Evolutionary conservation across 2,329 filamentous ascomycete species (phyloP), one percentile per base, ranked within the genome.

Genomic region (Fusarium sp.): DNA sequence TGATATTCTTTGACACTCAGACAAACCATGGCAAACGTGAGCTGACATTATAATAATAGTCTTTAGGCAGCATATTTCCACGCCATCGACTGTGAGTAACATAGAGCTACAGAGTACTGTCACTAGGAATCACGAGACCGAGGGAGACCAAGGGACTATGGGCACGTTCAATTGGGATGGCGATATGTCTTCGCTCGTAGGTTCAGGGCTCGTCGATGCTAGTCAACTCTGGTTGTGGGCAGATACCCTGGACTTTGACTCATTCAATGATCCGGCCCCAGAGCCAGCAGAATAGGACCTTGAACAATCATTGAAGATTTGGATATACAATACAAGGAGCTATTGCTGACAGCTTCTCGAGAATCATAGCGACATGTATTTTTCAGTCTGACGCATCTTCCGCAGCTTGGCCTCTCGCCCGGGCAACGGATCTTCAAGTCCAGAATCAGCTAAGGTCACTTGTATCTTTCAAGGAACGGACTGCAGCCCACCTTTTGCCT

Each of bases 391-490:
- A 33, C 23, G 12, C 72, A 75, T 28, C 72, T 65, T 13, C 23
- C 71, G 38, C 73, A 75, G 28, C 56, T 69, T 16, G 72, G 73
- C 4, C 53, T 54, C 9, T 75, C 72, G 3, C 67, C 64, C 1
- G 67, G 67, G 43, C 73, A 75, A 18, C 72, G 67, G 16, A 75
- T 69, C 73, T 75, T 11, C 16, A 30, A 21, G 16, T 19, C 12
- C 8, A 12, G 37, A 21, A 58, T 57, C 3, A 44, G 9, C 9
- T 9, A 16, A 7, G 7, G 9, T 16, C 32, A 6, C 9, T 8
- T 11, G 3, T 16, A 6, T 12, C 9, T 9, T 6, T 18, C 9
- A 15, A 0, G 5, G 3, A 21, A 7, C 6, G 11, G 4, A 7
- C 12, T 23, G 13, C 4, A 33, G 2, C 15, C 33, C 43, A 71